Evolutionary conservation across 164 flowering plant species (phyloP).

Genomic region (Kingdonia uniflora): DNA sequence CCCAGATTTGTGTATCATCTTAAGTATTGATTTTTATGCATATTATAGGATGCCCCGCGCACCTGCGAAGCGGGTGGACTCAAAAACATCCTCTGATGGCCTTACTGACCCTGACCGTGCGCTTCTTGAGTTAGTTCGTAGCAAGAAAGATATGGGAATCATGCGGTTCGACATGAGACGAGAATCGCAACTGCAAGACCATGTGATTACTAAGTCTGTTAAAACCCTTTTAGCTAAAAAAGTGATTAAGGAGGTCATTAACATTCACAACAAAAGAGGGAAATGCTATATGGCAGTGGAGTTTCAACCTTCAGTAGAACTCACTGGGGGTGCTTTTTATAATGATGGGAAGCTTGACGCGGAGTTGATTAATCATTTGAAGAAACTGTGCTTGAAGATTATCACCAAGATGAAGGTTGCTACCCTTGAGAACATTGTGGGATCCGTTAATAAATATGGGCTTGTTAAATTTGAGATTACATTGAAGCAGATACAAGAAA

Average conservation of each 20-base stretch:
- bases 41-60: too few species aligned
- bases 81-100: too few species aligned
- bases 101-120: slow-evolving; percentile 16
- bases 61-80: too few species aligned
- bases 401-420: slow-evolving; percentile 32
- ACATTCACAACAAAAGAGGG: slow-evolving; percentile 34
- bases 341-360: slow-evolving; percentile 44
- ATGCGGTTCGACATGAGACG: slow-evolving; percentile 30
- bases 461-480: slow-evolving; percentile 17
- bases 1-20: too few species aligned
- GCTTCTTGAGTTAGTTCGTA: slow-evolving; percentile 15
- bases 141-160: slow-evolving; percentile 38
- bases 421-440: slow-evolving; percentile 35
- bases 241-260: slow-evolving; percentile 50
- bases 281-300: slow-evolving; percentile 56
- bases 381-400: slow-evolving; percentile 16
- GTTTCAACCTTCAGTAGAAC: slow-evolving; percentile 59
- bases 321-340: slow-evolving; percentile 81
- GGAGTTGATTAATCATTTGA: slow-evolving; percentile 27
- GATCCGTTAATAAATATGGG: slow-evolving; percentile 12
- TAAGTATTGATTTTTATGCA: too few species aligned
- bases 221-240: slow-evolving; percentile 31
- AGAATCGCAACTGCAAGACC: slow-evolving; percentile 22
- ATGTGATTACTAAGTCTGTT: slow-evolving; percentile 29
- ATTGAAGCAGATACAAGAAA: slow-evolving; percentile 33